Evolutionary conservation across 2,329 filamentous ascomycete genomes (phyloP).

Genomic region (Fusarium verticillioides): DNA sequence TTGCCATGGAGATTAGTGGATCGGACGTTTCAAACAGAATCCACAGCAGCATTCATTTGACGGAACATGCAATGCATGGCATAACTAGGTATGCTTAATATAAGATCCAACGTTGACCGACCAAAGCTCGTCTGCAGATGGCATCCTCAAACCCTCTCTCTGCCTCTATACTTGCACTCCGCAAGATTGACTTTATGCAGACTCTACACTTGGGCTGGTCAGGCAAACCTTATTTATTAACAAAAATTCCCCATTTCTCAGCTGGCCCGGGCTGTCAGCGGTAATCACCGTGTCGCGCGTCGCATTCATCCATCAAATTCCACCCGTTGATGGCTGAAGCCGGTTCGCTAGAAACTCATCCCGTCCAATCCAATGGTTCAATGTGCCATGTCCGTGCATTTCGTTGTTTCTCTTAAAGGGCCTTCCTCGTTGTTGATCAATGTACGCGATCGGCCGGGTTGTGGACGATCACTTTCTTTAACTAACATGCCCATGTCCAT

Average conservation of each 20-base stretch:
- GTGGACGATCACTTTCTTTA: constrained; percentile 28
- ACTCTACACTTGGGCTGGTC: not conserved
- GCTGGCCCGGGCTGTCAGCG: constrained; percentile 3
- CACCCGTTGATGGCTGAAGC: not conserved
- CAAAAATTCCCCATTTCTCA: constrained; percentile 1
- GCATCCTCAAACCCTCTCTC: not conserved
- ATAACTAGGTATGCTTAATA: not conserved
- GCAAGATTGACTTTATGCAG: constrained; percentile 2
- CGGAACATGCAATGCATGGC: not conserved
- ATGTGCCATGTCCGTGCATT: constrained; percentile 20
- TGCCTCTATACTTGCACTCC: not conserved
- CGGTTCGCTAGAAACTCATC: not conserved
- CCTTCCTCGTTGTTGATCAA: constrained; percentile 16
- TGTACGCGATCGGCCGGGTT: constrained; percentile 25
- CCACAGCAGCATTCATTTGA: not conserved
- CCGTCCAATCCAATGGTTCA: not conserved
- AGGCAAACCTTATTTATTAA: constrained; percentile 8
- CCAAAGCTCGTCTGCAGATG: not conserved
- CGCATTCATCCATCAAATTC: not conserved
- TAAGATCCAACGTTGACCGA: not conserved
- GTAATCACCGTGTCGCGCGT: constrained; percentile 14
- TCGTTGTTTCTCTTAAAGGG: not conserved
- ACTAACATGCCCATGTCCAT: constrained; percentile 10
- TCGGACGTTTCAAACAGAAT: constrained; percentile 14
- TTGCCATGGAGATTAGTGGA: constrained; percentile 9